Conservation (phyloP, 2,329 filamentous ascomycete genomes). For the Magnaporthiopsis incrustans region DNA sequence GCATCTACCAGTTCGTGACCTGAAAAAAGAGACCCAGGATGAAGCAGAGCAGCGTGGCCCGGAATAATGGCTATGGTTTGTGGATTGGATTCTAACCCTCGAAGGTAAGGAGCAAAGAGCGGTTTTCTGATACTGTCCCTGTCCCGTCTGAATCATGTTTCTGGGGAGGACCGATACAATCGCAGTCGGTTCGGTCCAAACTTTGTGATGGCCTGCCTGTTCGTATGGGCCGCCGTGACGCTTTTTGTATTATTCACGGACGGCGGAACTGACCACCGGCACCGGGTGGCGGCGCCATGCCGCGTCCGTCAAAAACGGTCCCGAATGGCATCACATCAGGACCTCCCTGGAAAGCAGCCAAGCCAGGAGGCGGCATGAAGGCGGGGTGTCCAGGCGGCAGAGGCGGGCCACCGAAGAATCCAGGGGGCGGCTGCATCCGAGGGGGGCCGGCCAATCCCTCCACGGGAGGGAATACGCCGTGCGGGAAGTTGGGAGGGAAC, state of each 20-base stretch:
- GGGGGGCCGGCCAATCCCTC: conserved; percentile 42
- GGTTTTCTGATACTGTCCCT: not conserved
- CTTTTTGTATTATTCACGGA: not conserved
- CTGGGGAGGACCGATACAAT: not conserved
- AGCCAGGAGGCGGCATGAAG: conserved; percentile 46
- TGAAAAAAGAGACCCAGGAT: not conserved
- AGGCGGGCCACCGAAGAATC: conserved; percentile 43
- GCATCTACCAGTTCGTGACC: not conserved
- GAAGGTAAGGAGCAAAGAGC: not conserved
- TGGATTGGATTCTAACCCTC: not conserved
- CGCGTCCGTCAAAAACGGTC: conserved; percentile 39
- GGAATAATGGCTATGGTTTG: not conserved
- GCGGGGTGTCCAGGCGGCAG: conserved; percentile 24
- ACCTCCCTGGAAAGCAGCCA: conserved; percentile 49
- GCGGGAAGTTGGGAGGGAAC: conserved; percentile 51
- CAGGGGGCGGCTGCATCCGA: conserved; percentile 50
- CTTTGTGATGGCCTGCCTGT: not conserved
- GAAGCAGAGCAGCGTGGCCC: not conserved
- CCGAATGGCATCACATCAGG: conserved; percentile 39
- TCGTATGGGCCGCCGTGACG: not conserved
- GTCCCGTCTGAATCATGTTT: not conserved
- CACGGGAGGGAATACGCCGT: conserved; percentile 37
- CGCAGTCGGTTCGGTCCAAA: not conserved
- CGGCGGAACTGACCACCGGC: conserved; percentile 12
- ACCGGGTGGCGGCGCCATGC: conserved; percentile 18